phyloP scores from a whole-genome alignment of 208 protist species.

The Zelonia costaricensis region DNA sequence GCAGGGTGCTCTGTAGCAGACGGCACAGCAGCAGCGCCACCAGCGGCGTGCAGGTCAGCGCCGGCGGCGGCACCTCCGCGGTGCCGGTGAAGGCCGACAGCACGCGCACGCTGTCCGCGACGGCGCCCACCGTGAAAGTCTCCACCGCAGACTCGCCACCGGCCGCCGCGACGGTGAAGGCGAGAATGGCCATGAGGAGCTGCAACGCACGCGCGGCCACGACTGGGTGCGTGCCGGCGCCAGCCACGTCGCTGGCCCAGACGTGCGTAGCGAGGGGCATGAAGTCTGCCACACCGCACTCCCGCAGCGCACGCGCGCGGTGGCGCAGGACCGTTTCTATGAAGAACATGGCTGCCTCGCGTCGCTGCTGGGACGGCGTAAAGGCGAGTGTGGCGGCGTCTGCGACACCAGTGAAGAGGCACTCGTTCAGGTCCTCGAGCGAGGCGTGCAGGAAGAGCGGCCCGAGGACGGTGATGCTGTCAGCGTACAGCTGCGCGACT shows the following conservation, averaged over 20 bases:
- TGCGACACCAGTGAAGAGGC: constrained; percentile 15
- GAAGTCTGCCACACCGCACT: constrained; percentile 41
- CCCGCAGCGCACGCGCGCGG: constrained; percentile 22
- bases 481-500: constrained; percentile 31
- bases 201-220: constrained; percentile 45
- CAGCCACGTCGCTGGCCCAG: constrained; percentile 32
- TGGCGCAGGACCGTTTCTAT: constrained; percentile 40
- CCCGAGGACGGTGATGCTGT: constrained; percentile 36
- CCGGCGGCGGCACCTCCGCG: constrained; percentile 5
- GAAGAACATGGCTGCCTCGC: constrained; percentile 59
- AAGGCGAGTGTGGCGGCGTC: neutral
- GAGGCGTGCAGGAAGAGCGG: constrained; percentile 39
- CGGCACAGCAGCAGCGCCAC: constrained; percentile 25
- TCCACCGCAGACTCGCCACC: neutral
- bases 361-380: constrained; percentile 15
- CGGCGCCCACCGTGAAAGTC: constrained; percentile 1
- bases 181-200: constrained; percentile 33
- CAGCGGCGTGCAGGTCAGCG: constrained; percentile 43
- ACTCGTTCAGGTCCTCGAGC: constrained; percentile 35
- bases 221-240: constrained; percentile 19
- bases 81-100: constrained; percentile 11
- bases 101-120: constrained; percentile 4
- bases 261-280: constrained; percentile 31
- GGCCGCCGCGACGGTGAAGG: constrained; percentile 14
- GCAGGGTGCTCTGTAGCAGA: constrained; percentile 18